Evolutionary conservation across 1,284 basidiomycete genomes (phyloP).

Genomic region (Puccinia polysora): DNA sequence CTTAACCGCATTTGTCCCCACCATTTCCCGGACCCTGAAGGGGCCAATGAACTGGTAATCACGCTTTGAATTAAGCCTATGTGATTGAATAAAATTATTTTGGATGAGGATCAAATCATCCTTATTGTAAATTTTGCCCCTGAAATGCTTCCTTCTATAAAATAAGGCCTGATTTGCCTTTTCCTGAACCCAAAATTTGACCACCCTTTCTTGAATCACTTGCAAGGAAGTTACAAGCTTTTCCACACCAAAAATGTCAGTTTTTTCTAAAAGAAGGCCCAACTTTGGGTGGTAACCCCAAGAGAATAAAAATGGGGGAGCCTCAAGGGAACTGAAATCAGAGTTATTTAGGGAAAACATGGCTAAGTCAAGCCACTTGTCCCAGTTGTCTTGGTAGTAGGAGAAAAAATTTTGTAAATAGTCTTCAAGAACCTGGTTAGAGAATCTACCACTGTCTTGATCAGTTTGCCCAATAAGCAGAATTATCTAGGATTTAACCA

Average conservation of each 20-base stretch:
- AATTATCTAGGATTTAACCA: no score
- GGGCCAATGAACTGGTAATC: no score
- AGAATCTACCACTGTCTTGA: no score
- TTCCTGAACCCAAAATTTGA: neutral
- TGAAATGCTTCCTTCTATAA: no score
- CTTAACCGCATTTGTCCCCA: no score
- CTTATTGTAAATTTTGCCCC: no score
- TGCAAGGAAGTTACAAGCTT: neutral
- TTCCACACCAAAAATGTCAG: slow-evolving; percentile 23
- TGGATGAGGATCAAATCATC: no score
- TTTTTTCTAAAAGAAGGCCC: neutral
- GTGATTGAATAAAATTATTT: no score
- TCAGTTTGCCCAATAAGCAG: no score
- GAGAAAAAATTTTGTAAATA: slow-evolving; percentile 45
- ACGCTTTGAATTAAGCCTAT: no score
- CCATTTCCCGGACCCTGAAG: no score
- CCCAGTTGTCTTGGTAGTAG: slow-evolving; percentile 48
- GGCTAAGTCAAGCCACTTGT: slow-evolving; percentile 46
- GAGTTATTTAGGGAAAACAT: slow-evolving; percentile 54
- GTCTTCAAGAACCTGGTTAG: no score
- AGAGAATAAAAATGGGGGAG: slow-evolving; percentile 56
- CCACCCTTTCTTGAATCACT: neutral
- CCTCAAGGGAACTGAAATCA: slow-evolving; percentile 49
- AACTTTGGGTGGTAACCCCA: slow-evolving; percentile 54
- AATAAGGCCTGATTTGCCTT: neutral